These are phyloP conservation scores for Rhodofomes roseus DNA, from an alignment of 1,284 basidiomycete genomes.

Conservation along the genomic window DNA sequence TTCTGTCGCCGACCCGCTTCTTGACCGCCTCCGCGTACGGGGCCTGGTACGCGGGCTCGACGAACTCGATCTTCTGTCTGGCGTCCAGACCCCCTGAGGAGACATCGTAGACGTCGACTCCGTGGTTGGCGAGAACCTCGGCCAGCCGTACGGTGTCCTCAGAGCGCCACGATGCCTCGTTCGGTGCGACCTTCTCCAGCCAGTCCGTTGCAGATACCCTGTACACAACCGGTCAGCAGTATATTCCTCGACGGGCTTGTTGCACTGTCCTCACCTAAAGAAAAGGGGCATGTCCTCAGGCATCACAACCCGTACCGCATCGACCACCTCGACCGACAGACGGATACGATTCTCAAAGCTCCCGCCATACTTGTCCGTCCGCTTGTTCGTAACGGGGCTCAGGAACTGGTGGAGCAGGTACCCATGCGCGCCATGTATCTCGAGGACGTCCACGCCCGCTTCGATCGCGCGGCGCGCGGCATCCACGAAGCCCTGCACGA, in stretches of 20 bases:
- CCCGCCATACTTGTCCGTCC: background rate
- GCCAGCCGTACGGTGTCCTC: conserved; percentile 52
- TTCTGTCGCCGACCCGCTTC: conserved; percentile 30
- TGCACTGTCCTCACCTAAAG: background rate
- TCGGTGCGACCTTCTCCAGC: conserved; percentile 44
- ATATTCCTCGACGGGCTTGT: conserved; percentile 17
- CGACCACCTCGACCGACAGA: background rate
- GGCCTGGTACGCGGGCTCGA: conserved; percentile 23
- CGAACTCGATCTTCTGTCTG: conserved; percentile 18
- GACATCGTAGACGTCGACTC: conserved; percentile 41
- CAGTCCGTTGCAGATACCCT: conserved; percentile 56
- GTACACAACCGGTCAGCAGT: conserved; percentile 1
- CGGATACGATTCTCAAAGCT: background rate
- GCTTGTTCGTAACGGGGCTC: background rate
- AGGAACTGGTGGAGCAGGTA: background rate
- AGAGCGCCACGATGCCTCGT: conserved; percentile 44
- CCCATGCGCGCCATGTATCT: background rate
- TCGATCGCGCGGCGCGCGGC: background rate
- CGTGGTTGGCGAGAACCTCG: conserved; percentile 41
- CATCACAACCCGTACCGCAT: conserved; percentile 4
- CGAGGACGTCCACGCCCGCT: background rate
- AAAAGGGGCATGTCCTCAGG: conserved; percentile 8
- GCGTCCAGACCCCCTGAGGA: conserved; percentile 41
- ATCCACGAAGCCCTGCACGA: background rate
- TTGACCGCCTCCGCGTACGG: conserved; percentile 46